These are phyloP conservation scores for Microascus cirrosus DNA, from an alignment of 2,329 filamentous ascomycete species.

Conservation along the genomic window DNA sequence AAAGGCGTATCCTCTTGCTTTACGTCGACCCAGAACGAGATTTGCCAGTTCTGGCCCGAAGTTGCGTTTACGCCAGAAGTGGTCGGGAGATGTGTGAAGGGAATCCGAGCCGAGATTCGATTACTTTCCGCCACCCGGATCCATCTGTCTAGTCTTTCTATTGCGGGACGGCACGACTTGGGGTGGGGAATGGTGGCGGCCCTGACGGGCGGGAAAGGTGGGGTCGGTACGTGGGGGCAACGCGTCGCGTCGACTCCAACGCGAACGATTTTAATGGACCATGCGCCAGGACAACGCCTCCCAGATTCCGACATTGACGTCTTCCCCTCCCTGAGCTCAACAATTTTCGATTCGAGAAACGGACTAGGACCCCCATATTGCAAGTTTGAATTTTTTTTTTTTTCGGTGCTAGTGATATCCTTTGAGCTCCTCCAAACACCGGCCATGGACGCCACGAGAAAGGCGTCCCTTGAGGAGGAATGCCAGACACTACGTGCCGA, in stretches of 20 bases:
- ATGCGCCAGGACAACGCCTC: neutral
- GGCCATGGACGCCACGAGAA: constrained; percentile 34
- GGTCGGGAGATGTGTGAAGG: no score
- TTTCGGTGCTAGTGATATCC: neutral
- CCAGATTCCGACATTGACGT: neutral
- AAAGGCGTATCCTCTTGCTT: no score
- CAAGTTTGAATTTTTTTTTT: neutral
- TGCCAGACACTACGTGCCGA: constrained; percentile 50
- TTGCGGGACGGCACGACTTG: no score
- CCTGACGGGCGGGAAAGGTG: neutral
- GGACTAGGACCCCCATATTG: neutral
- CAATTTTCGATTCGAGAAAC: neutral
- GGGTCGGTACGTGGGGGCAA: neutral
- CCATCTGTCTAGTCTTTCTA: no score
- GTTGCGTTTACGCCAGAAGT: no score
- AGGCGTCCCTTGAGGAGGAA: constrained; percentile 33
- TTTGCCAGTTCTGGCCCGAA: no score
- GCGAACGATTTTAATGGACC: neutral
- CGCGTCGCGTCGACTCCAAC: neutral
- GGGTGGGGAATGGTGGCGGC: neutral
- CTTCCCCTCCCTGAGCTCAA: neutral
- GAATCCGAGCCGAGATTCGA: neutral
- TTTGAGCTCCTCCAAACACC: neutral
- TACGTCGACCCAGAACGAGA: no score
- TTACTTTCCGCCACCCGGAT: neutral